phyloP scores from a whole-genome alignment of 2,329 filamentous ascomycete genomes.

The Fusarium annulatum region DNA sequence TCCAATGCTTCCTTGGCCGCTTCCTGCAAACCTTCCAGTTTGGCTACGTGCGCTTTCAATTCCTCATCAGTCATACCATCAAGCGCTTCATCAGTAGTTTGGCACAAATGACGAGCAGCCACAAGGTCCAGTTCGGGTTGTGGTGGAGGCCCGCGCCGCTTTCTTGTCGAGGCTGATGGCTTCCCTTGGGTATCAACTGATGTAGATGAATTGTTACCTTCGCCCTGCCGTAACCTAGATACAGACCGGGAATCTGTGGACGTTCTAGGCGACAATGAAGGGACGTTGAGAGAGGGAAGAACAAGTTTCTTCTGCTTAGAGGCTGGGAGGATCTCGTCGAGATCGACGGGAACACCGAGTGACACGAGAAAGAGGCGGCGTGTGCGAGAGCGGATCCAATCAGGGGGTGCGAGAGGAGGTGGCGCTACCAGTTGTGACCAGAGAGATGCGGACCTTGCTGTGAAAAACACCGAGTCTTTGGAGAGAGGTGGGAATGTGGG shows the following conservation, averaged over 20 bases:
- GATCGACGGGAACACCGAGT: constrained; percentile 92
- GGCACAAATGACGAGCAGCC: constrained; percentile 80
- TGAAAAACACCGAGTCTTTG: constrained; percentile 78
- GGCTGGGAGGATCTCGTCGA: constrained; percentile 96
- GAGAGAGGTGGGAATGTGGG: constrained; percentile 62
- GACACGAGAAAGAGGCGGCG: constrained; percentile 95
- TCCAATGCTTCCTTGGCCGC: constrained; percentile 81
- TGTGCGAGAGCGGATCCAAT: constrained; percentile 97
- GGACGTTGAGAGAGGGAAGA: constrained; percentile 86
- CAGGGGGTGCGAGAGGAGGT: constrained; percentile 91
- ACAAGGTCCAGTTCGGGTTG: constrained; percentile 83
- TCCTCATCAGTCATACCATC: constrained; percentile 82
- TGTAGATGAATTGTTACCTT: constrained; percentile 65
- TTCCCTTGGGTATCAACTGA: constrained; percentile 70
- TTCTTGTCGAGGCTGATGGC: constrained; percentile 54
- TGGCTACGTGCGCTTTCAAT: constrained; percentile 75
- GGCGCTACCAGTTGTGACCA: constrained; percentile 98
- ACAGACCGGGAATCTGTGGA: constrained; percentile 65
- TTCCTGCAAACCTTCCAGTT: constrained; percentile 75
- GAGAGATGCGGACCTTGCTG: constrained; percentile 86
- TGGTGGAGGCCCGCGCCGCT: constrained; percentile 69
- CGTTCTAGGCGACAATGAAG: constrained; percentile 63
- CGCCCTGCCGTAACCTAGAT: constrained; percentile 59
- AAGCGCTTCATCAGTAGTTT: constrained; percentile 85
- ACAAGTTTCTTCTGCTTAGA: constrained; percentile 98